Conservation (phyloP, 345 rosid genomes). For the Eucalyptus melliodora region DNA sequence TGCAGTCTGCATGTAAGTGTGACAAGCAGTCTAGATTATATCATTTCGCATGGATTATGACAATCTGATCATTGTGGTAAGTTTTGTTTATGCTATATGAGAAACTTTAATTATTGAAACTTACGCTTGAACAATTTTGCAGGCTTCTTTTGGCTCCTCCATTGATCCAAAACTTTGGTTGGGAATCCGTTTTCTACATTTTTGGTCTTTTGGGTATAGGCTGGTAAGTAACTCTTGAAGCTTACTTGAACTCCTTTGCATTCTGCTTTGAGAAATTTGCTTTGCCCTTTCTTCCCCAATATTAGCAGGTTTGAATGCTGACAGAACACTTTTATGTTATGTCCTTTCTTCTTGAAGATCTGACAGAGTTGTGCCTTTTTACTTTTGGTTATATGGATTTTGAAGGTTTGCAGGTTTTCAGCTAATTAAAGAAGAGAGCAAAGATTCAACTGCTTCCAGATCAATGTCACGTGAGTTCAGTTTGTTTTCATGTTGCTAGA, state of each 20-base stretch:
- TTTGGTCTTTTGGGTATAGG: constrained; percentile 72
- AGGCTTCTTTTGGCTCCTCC: constrained; percentile 96
- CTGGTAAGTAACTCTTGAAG: constrained; percentile 41
- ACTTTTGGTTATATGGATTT: neutral
- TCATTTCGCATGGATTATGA: neutral
- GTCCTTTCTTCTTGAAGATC: neutral
- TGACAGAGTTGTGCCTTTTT: neutral
- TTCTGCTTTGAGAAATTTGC: neutral
- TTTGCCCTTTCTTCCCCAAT: neutral
- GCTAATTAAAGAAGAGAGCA: constrained; percentile 31
- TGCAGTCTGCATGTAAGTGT: neutral
- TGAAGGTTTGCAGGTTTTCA: constrained; percentile 78
- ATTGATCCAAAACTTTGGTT: constrained; percentile 66
- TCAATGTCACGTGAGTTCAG: constrained; percentile 22
- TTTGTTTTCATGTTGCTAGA: neutral
- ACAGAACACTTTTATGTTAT: neutral
- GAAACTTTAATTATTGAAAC: neutral
- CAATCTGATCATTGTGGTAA: neutral
- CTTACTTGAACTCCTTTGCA: neutral
- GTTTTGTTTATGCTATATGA: neutral
- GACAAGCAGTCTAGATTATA: neutral
- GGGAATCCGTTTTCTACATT: constrained; percentile 87
- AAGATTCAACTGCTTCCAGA: constrained; percentile 16
- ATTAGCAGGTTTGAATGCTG: neutral
- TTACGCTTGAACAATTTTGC: constrained; percentile 1